phyloP scores from a whole-genome alignment of 2,329 filamentous ascomycete genomes.

The Fusarium acutatum region DNA sequence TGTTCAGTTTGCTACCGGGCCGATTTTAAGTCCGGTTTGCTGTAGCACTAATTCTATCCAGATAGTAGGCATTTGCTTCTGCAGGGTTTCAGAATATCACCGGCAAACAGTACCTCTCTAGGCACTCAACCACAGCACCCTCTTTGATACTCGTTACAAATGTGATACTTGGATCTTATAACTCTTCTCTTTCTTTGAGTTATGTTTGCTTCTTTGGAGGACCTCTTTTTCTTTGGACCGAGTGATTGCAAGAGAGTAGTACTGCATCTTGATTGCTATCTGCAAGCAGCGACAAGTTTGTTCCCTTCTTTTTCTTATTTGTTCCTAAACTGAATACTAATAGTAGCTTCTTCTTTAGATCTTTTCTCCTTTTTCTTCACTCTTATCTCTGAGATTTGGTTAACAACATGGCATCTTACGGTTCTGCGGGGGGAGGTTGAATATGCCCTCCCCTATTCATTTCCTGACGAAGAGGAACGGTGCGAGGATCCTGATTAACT shows the following conservation, averaged over 20 bases:
- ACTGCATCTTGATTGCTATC: background rate
- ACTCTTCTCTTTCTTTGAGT: background rate
- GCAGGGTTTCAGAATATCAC: background rate
- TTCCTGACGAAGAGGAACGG: background rate
- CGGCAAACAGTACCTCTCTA: background rate
- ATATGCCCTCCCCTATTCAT: background rate
- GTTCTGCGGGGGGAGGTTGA: background rate
- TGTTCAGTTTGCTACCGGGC: rapidly evolving
- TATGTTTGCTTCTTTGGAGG: rapidly evolving
- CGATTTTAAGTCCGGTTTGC: rapidly evolving
- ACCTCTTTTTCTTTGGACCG: rapidly evolving
- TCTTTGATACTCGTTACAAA: background rate
- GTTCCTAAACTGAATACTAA: background rate
- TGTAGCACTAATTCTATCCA: background rate
- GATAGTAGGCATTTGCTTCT: background rate
- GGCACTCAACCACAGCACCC: background rate
- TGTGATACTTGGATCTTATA: rapidly evolving
- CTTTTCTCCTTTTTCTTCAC: rapidly evolving
- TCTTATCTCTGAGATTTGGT: background rate
- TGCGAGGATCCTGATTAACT: background rate
- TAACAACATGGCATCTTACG: background rate
- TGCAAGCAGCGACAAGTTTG: background rate
- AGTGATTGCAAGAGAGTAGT: background rate
- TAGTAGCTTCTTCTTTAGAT: rapidly evolving
- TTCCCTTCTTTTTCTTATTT: background rate